Evolutionary conservation across 1,139 yeast genomes (phyloP).

Genomic region (Zygosaccharomyces sapae): DNA sequence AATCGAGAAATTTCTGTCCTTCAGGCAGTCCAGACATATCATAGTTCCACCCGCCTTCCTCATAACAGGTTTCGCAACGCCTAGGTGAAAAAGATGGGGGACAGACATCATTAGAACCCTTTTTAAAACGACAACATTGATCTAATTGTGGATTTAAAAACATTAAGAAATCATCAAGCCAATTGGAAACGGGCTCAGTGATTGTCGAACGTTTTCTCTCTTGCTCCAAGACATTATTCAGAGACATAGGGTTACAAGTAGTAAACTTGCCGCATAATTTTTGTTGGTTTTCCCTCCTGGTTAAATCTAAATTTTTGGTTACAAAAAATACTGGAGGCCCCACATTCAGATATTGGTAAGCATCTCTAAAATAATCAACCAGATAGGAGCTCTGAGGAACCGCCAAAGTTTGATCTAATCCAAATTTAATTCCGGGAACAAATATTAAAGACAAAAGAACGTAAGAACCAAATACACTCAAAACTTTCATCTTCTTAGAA

Average conservation of each 20-base stretch:
- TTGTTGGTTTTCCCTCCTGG: slow-evolving; percentile 59
- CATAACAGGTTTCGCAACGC: slow-evolving; percentile 69
- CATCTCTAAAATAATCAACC: slow-evolving; percentile 71
- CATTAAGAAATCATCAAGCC: slow-evolving; percentile 87
- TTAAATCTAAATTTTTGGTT: slow-evolving; percentile 59
- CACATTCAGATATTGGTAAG: slow-evolving; percentile 66
- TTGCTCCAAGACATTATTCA: slow-evolving; percentile 81
- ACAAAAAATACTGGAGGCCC: slow-evolving; percentile 94
- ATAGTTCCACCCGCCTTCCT: slow-evolving; percentile 58
- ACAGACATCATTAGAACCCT: slow-evolving; percentile 51
- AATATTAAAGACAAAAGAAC: slow-evolving; percentile 64
- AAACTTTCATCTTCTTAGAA: slow-evolving; percentile 47
- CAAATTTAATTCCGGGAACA: slow-evolving; percentile 68
- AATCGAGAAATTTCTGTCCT: slow-evolving; percentile 66
- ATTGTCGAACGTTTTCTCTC: slow-evolving; percentile 72
- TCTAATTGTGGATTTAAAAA: slow-evolving; percentile 86
- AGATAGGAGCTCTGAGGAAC: slow-evolving; percentile 79
- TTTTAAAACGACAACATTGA: slow-evolving; percentile 74
- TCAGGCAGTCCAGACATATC: slow-evolving; percentile 83
- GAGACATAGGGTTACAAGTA: slow-evolving; percentile 70
- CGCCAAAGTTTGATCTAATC: slow-evolving; percentile 86
- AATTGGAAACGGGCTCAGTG: slow-evolving; percentile 78
- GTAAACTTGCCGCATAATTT: slow-evolving; percentile 83
- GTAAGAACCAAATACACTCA: slow-evolving; percentile 55
- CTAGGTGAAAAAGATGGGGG: slow-evolving; percentile 65